Base-by-base conservation (phyloP, 108 stramenopile species). In the Cyclostephanos invisitatus region DNA sequence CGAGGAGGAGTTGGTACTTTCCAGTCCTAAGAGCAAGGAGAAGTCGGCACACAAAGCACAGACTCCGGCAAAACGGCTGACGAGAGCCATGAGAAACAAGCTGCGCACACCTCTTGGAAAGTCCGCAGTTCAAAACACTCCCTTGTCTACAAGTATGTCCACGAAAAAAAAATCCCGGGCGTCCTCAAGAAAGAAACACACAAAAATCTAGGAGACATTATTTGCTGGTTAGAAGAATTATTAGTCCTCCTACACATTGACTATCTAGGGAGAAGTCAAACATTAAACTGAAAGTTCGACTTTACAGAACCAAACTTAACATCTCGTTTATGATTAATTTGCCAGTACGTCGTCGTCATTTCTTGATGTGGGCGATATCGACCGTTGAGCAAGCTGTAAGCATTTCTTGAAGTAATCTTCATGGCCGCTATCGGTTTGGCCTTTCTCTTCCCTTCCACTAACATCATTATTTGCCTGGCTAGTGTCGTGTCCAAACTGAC, bases 1-100 rank as follows among this genome's bases (percentile, higher is more conserved):
- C 67, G 55, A 68, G 40, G 62, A 46, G 21, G 56, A 50, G 24
- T 8, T 60, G 20, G 60, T 20, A 7, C 20, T 67, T 11, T 75
- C 67, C 51, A 62, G 60, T 24, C 70, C 70, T 1, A 47, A 1
- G 21, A 28, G 14, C 32, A 42, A 46, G 8, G 44, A 22, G 29
- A 37, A 9, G 58, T 28, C 58, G 7, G 35, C 58, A 8, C 11
- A 36, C 2, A 59, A 59, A 6, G 32, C 58, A 59, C 29, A 59
- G 27, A 35, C 58, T 36, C 58, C 58, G 15, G 58, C 29, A 10
- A n/a, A n/a, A n/a, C n/a, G 58, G 7, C 27, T 59, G 32, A 59
- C 58, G 12, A 27, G 58, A 28, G 27, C 58, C 29, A 59, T 59
- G 58, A 59, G 35, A 15, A 59, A 59, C 35, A 59, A 59, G 11